Evolutionary conservation across 345 rosid species (phyloP).

Genomic region (Populus davidiana): DNA sequence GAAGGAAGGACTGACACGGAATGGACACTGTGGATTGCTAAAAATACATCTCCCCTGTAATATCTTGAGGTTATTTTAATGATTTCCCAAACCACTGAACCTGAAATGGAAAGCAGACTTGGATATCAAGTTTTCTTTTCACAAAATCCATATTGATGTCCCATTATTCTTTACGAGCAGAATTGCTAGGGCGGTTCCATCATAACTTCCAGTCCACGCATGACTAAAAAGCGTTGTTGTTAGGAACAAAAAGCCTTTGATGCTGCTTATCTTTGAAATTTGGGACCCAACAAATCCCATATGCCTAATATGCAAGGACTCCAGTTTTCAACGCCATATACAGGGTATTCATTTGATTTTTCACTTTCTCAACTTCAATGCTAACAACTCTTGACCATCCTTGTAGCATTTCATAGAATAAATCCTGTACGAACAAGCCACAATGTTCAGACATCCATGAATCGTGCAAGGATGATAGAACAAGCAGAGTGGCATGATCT

Average conservation of each 20-base stretch:
- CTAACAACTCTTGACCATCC: not conserved
- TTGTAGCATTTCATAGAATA: not conserved
- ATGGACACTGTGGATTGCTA: not conserved
- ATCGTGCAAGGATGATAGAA: not conserved
- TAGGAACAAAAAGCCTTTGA: not conserved
- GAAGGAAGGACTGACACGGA: not conserved
- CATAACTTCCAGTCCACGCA: slow-evolving; percentile 10
- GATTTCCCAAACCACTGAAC: not conserved
- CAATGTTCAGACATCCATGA: not conserved
- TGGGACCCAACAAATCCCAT: not conserved
- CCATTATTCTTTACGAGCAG: not conserved
- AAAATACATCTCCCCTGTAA: no score
- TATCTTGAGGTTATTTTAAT: not conserved
- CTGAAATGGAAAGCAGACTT: not conserved
- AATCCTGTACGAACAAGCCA: not conserved
- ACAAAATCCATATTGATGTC: not conserved
- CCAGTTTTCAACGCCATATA: not conserved
- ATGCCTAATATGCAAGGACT: not conserved
- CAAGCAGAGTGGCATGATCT: not conserved
- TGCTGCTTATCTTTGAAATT: not conserved
- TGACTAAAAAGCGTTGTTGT: not conserved
- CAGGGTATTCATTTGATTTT: not conserved
- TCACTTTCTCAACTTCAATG: not conserved
- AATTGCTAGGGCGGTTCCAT: not conserved
- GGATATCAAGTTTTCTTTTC: not conserved